phyloP scores from a whole-genome alignment of 306 rosid species.

The Malus domestica region DNA sequence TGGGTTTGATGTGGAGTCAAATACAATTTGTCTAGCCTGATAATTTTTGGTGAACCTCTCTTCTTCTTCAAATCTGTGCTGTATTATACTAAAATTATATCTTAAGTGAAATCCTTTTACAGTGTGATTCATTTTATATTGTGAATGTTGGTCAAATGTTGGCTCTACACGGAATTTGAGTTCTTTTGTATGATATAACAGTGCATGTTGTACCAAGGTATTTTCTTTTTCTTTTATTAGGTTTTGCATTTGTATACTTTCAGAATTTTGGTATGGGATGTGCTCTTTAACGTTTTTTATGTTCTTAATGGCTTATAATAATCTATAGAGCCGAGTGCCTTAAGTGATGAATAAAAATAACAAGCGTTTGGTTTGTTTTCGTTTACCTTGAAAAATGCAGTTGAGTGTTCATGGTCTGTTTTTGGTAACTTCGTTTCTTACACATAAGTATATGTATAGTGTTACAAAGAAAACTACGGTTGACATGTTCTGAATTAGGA shows the following conservation, averaged over 20 bases:
- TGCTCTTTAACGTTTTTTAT: not conserved
- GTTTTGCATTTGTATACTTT: not conserved
- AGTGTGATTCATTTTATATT: not conserved
- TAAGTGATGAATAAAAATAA: too few relatives aligned
- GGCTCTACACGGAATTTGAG: not conserved
- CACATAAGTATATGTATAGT: too few relatives aligned
- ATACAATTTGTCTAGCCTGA: not conserved
- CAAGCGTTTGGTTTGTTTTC: too few relatives aligned
- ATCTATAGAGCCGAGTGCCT: too few relatives aligned
- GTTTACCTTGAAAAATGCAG: not conserved
- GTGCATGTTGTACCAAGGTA: not conserved
- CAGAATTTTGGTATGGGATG: not conserved
- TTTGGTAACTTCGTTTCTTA: too few relatives aligned
- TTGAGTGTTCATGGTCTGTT: not conserved
- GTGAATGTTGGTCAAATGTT: not conserved
- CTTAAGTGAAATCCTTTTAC: not conserved
- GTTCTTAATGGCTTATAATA: too few relatives aligned
- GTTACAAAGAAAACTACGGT: not conserved
- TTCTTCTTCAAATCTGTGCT: not conserved
- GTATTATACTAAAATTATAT: not conserved
- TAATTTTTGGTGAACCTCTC: not conserved
- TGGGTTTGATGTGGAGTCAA: not conserved
- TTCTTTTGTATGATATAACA: not conserved
- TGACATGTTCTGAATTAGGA: not conserved
- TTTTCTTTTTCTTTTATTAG: not conserved